Evolutionary conservation across 2,329 filamentous ascomycete species (phyloP).

Genomic region (Pestalotiopsis sp.): DNA sequence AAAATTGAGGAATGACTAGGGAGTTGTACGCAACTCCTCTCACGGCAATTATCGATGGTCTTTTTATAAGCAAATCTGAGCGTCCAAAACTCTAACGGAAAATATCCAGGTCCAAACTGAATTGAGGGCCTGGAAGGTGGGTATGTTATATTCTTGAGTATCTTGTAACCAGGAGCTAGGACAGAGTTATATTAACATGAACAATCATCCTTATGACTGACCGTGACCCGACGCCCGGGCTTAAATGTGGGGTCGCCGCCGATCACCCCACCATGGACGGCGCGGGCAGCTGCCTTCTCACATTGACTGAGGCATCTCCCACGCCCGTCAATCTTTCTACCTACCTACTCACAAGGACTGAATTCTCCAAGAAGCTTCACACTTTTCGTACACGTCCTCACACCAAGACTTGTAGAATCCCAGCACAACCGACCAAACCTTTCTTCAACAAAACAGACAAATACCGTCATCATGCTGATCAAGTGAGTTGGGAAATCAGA

Average conservation of each 20-base stretch:
- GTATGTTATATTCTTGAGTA: background rate
- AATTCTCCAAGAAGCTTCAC: background rate
- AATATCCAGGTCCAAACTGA: too few species aligned
- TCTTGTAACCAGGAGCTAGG: background rate
- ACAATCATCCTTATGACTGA: background rate
- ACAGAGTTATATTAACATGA: background rate
- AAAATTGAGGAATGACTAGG: slow-evolving; percentile 7
- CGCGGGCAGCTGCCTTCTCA: background rate
- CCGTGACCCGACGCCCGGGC: background rate
- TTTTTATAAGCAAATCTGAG: background rate
- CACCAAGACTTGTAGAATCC: background rate
- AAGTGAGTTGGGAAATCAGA: slow-evolving; percentile 40
- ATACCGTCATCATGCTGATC: slow-evolving; percentile 44
- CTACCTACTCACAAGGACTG: background rate
- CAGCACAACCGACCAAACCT: background rate
- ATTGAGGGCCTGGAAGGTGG: too few species aligned
- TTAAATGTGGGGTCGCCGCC: background rate
- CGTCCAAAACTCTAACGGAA: too few species aligned
- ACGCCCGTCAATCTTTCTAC: background rate
- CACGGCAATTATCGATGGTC: background rate
- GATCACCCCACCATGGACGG: slow-evolving; percentile 12
- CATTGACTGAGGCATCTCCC: background rate
- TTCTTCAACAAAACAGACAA: background rate
- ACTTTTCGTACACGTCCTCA: background rate
- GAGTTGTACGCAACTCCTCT: slow-evolving; percentile 24